Evolutionary conservation across 306 rosid genomes (phyloP), one percentile per base, ranked within the genome.

Genomic region (Oemleria cerasiformis): DNA sequence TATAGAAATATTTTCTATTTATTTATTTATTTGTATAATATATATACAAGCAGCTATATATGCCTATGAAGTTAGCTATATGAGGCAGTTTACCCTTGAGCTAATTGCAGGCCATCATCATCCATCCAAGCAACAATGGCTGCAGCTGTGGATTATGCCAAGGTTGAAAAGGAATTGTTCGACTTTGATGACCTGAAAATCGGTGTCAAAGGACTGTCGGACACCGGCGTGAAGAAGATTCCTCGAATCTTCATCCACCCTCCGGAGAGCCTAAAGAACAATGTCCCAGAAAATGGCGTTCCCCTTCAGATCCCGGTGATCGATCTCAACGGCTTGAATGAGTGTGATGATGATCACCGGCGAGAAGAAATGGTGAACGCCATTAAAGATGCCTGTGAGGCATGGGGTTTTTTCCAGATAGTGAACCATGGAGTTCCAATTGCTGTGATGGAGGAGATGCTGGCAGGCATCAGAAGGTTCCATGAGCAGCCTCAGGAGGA

Each of bases 201-300:
- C 43, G 89, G 95, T 19, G 95, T 86, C 9, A 88, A 86, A 75
- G 95, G 91, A 15, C 79, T 88, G 2, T 44, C 80, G 0, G 95
- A 88, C 40, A 72, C 95, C 11, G 89, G 89, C 9, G 56, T 88
- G 51, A 14, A 71, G 13, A 72, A 82, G 25, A 76, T 88, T 30
- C 89, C 94, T 2, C 14, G 74, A 7, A 61, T 86, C 84, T 88
- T 88, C 82, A 72, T 88, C 54, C 81, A 82, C 63, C 87, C 91
- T 0, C 85, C 78, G 17, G 90, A 85, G 59, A 77, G 73, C n/a
- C 47, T 75, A 12, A 58, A 8, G 56, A 42, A 63, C 13, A 12
- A 8, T 53, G 23, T 8, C 0, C 57, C 57, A 53, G 25, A 53
- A 53, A 53, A 53, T 0, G 14, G 58, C 13, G 58, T 19, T 53